Evolutionary conservation across 208 protist genomes (phyloP).

Genomic region (Leptomonas pyrrhocoris): DNA sequence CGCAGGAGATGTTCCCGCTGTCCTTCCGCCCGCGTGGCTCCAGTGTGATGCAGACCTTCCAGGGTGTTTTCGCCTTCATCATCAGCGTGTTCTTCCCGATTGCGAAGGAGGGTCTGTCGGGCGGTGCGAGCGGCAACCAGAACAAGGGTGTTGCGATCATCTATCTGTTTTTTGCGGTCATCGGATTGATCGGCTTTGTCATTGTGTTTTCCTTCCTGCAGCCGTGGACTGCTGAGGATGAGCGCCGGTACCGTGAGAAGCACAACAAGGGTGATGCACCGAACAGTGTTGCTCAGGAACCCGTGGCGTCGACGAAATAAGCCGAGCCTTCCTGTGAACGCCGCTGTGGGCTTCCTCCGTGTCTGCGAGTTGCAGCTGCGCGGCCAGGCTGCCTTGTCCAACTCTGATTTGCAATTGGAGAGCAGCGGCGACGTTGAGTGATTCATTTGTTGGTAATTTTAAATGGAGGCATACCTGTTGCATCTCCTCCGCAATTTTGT

Average conservation of each 20-base stretch:
- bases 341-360: background rate
- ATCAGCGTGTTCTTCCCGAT: conserved; percentile 88
- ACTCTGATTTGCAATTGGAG: background rate
- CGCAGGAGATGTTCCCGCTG: conserved; percentile 80
- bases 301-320: background rate
- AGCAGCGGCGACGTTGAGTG: no score
- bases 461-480: no score
- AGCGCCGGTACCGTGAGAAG: conserved; percentile 12
- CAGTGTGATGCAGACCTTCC: conserved; percentile 59
- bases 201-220: conserved; percentile 73
- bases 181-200: conserved; percentile 74
- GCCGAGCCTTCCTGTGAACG: background rate
- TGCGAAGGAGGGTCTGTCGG: conserved; percentile 67
- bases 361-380: background rate
- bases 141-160: conserved; percentile 79
- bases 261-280: background rate
- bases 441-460: background rate
- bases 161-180: conserved; percentile 83
- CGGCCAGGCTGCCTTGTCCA: no score
- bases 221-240: conserved; percentile 51
- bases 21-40: conserved; percentile 70
- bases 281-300: background rate
- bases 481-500: background rate
- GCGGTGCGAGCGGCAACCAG: conserved; percentile 73
- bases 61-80: conserved; percentile 85